Evolutionary conservation across 2,329 filamentous ascomycete species (phyloP), one percentile per base, ranked within the genome.

Genomic region (Didymellaceae sp.): DNA sequence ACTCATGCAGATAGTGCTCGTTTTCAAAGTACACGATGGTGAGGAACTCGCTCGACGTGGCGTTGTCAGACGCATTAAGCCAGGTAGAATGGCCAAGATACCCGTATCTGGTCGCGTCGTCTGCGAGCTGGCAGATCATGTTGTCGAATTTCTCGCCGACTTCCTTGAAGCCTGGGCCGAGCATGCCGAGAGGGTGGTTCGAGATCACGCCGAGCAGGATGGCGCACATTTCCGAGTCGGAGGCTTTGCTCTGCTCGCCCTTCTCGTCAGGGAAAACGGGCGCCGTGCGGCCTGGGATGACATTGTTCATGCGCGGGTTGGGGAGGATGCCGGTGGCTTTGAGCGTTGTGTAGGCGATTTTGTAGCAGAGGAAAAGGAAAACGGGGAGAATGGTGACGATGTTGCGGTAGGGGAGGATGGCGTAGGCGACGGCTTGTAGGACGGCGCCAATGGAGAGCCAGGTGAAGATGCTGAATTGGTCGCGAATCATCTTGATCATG

Each of bases 131-230:
- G 4, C 2, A 6, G 7, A 42, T 13, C 43, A 57, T 48, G 1
- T 11, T 37, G 13, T 47, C 31, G 20, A 57, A 52, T 3, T 24
- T 30, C 5, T 49, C 42, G n/a, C 45, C 49, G 5, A 46, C 35
- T 22, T 47, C 45, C 32, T 48, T 53, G 49, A 25, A 57, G 7
- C 49, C 54, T 2, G 45, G 45, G 5, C 45, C 54, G 3, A 57
- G 25, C 45, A 54, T 51, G 35, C 54, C 54, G 18, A 57, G 45
- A 0, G 54, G 45, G 22, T 57, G 54, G 26, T 57, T 47, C 13
- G 41, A 51, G 2, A 51, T 28, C 11, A 41, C 54, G 17, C 25
- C 45, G 3, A 57, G 45, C 1, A 57, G 6, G 21, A 57, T 53
- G 18, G 54, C 54, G 25, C 54, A 57, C 5, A 57, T 30, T n/a